These are phyloP conservation scores for Penicillium sp. DNA, from an alignment of 2,329 filamentous ascomycete genomes.

Conservation along the genomic window DNA sequence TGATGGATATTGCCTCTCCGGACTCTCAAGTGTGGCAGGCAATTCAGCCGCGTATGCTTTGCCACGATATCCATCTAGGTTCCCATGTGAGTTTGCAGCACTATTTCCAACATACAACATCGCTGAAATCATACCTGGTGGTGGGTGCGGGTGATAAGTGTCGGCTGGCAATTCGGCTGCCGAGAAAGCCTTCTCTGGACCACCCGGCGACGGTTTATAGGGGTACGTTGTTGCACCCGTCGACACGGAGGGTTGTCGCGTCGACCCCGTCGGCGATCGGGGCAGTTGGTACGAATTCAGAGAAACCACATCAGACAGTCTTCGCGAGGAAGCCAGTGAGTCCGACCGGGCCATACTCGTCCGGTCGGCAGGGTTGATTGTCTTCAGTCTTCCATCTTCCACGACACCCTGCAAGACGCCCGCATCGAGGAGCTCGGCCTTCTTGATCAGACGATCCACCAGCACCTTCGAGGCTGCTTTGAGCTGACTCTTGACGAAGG, in stretches of 20 bases:
- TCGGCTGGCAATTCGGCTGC: slow-evolving; percentile 21
- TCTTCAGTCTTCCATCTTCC: slow-evolving; percentile 24
- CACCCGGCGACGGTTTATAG: slow-evolving; percentile 1
- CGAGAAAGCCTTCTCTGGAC: background rate
- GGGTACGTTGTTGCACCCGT: background rate
- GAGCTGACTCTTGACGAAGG: slow-evolving; percentile 80
- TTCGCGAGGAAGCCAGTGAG: background rate
- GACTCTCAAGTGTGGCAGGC: slow-evolving; percentile 2
- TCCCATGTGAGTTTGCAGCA: background rate
- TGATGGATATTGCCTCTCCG: background rate
- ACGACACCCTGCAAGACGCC: slow-evolving; percentile 24
- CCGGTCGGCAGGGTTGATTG: slow-evolving; percentile 23
- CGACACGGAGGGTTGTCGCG: slow-evolving; percentile 5
- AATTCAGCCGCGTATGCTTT: slow-evolving; percentile 8
- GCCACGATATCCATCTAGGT: background rate
- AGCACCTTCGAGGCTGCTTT: slow-evolving; percentile 73
- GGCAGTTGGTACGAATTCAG: slow-evolving; percentile 3
- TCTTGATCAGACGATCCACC: slow-evolving; percentile 64
- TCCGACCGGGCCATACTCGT: slow-evolving; percentile 4
- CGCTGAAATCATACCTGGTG: background rate
- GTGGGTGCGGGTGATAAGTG: slow-evolving; percentile 1
- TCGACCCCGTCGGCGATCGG: slow-evolving; percentile 5
- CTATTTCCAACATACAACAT: background rate
- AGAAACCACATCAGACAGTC: background rate
- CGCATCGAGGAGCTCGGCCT: slow-evolving; percentile 47